phyloP scores from a whole-genome alignment of 345 rosid genomes.

The Abelmoschus esculentus region DNA sequence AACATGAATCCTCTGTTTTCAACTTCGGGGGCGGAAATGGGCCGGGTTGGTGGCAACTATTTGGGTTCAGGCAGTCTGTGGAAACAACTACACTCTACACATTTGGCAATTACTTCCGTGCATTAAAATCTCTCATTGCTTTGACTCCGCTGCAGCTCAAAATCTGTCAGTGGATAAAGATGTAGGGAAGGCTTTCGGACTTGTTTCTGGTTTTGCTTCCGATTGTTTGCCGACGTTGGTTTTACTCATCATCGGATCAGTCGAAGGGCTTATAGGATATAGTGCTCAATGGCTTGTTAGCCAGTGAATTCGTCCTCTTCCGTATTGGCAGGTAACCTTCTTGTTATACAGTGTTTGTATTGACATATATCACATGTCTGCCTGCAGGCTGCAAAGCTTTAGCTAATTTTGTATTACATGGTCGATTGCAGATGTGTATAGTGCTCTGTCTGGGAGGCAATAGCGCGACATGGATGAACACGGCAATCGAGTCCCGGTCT shows the following conservation, averaged over 20 bases:
- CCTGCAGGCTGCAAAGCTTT: not conserved
- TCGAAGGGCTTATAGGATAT: slow-evolving; percentile 51
- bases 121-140: slow-evolving; percentile 53
- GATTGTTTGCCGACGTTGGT: slow-evolving; percentile 36
- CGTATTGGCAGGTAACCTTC: slow-evolving; percentile 52
- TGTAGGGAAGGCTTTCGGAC: slow-evolving; percentile 60
- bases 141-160: slow-evolving; percentile 50
- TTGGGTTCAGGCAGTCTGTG: slow-evolving; percentile 18
- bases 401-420: not conserved
- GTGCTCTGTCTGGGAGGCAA: slow-evolving; percentile 56
- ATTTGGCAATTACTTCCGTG: slow-evolving; percentile 51
- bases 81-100: slow-evolving; percentile 67
- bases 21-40: slow-evolving; percentile 42
- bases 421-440: slow-evolving; percentile 46
- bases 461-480: slow-evolving; percentile 70
- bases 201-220: slow-evolving; percentile 50
- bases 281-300: slow-evolving; percentile 70
- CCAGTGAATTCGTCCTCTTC: slow-evolving; percentile 37
- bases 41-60: slow-evolving; percentile 50
- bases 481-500: slow-evolving; percentile 61
- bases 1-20: slow-evolving; percentile 8
- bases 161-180: slow-evolving; percentile 47
- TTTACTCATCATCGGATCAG: slow-evolving; percentile 37
- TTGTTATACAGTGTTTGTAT: not conserved
- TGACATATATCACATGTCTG: not conserved